Percentiles rank a stretch among this genome's conserved stretches.
These are phyloP conservation scores for Amanita rubescens DNA, from an alignment of 768 basidiomycete species.

Conservation along the genomic window DNA sequence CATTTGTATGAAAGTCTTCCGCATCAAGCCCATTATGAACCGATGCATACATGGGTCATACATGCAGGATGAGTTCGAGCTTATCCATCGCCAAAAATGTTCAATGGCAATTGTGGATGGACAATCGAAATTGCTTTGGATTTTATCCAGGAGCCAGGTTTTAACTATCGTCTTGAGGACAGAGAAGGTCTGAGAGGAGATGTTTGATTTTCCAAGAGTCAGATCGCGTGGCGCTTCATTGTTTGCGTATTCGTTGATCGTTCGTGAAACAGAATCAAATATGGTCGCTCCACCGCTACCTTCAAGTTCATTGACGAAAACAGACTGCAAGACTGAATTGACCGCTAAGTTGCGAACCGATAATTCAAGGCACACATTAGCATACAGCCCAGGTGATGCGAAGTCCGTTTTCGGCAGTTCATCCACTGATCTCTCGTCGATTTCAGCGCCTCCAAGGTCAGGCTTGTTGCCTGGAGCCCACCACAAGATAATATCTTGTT, in stretches of 20 bases:
- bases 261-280: constrained; percentile 89
- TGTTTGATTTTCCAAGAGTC: constrained; percentile 81
- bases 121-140: constrained; percentile 56
- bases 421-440: constrained; percentile 69
- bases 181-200: constrained; percentile 81
- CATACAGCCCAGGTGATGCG: constrained; percentile 76
- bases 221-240: constrained; percentile 64
- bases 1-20: constrained; percentile 95
- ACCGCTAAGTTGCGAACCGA: constrained; percentile 89
- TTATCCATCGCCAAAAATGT: constrained; percentile 98
- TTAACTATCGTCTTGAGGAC: constrained; percentile 86
- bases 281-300: constrained; percentile 91
- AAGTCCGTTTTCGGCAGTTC: constrained; percentile 85
- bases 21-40: constrained; percentile 93
- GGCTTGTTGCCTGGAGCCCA: constrained; percentile 89
- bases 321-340: constrained; percentile 88
- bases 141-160: constrained; percentile 83
- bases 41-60: constrained; percentile 91
- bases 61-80: constrained; percentile 75
- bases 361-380: constrained; percentile 89
- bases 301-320: constrained; percentile 94
- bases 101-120: constrained; percentile 71
- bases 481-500: constrained; percentile 92
- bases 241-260: constrained; percentile 80
- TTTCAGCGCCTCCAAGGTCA: constrained; percentile 90